Base-by-base conservation (phyloP, 768 basidiomycete species). In the Dendrothele bispora region DNA sequence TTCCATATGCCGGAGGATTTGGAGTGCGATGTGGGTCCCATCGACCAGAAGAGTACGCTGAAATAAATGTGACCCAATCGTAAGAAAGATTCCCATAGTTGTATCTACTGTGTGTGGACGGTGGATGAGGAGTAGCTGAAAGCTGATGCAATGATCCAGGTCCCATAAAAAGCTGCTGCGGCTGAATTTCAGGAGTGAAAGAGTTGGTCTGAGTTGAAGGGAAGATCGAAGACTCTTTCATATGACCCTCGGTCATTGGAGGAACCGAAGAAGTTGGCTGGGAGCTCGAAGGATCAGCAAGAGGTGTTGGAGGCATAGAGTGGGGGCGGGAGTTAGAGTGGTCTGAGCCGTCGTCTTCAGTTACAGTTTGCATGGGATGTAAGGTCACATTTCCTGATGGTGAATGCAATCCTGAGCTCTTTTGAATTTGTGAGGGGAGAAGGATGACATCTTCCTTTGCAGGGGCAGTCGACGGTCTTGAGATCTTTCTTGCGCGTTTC, bases 21-120 rank as follows among this genome's bases (percentile, higher is more conserved):
- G 88, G 88, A 0, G 79, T 84, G 46, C 72, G 74, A 50, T 82
- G 82, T 6, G 90, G 88, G 61, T 89, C 87, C 90, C 90, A 93
- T 51, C 80, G 75, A 8, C 91, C 91, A 15, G 73, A 60, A 0
- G 87, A 80, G 62, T 93, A 93, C 1, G 87, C 83, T n/a, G 72
- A 66, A 52, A 88, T 81, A 62, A 92, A 93, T 0, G 80, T 78
- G 15, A 76, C 72, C 91, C 91, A 93, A 60, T 90, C 86, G 52
- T 72, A 71, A 39, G 72, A 70, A n/a, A 22, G 17, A 17, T 37
- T 12, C 38, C 24, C 17, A 28, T 25, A 18, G 30, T 32, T 32
- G 30, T 10, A 32, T 32, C 30, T n/a, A n/a, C n/a, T 10, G 30
- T 32, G n/a, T 10, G 30, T 10, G 10, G 30, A 10, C 30, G n/a